Conservation (phyloP, 805 yeast species). For the Suhomyces canberraensis region DNA sequence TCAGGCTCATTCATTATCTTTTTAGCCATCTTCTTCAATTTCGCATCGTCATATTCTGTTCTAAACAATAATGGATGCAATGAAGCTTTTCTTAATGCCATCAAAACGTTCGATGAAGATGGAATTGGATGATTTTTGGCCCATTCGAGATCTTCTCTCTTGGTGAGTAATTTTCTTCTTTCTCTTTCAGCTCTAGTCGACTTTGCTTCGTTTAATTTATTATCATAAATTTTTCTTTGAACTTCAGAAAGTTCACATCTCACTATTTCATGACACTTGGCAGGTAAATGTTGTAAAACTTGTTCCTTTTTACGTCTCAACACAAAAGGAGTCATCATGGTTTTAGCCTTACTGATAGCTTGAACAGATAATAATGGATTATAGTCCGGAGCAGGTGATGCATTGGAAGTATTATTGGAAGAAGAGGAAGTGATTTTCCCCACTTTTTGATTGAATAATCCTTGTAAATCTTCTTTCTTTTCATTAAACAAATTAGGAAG, state of each 20-base stretch:
- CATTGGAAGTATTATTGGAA: conserved; percentile 17
- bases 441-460: conserved; percentile 84
- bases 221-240: conserved; percentile 60
- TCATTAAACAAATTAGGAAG: conserved; percentile 79
- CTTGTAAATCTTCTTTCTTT: conserved; percentile 75
- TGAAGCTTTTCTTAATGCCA: conserved; percentile 89
- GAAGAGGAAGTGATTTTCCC: conserved; percentile 50
- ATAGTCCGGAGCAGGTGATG: conserved; percentile 41
- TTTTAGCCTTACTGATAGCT: conserved; percentile 88
- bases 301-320: conserved; percentile 88
- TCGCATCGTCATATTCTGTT: conserved; percentile 52
- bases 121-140: conserved; percentile 33
- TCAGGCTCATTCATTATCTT: conserved; percentile 78
- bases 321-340: conserved; percentile 98
- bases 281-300: conserved; percentile 85
- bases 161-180: conserved; percentile 35
- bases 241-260: conserved; percentile 59
- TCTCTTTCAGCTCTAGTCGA: conserved; percentile 42
- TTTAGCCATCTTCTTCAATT: conserved; percentile 63
- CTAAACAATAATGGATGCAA: conserved; percentile 89
- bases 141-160: conserved; percentile 31
- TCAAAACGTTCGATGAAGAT: conserved; percentile 66
- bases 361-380: conserved; percentile 86
- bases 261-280: conserved; percentile 61
- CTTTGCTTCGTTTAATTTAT: conserved; percentile 48